These are phyloP conservation scores for Herpetomonas tarakana DNA, from an alignment of 208 protist genomes.

Conservation along the genomic window DNA sequence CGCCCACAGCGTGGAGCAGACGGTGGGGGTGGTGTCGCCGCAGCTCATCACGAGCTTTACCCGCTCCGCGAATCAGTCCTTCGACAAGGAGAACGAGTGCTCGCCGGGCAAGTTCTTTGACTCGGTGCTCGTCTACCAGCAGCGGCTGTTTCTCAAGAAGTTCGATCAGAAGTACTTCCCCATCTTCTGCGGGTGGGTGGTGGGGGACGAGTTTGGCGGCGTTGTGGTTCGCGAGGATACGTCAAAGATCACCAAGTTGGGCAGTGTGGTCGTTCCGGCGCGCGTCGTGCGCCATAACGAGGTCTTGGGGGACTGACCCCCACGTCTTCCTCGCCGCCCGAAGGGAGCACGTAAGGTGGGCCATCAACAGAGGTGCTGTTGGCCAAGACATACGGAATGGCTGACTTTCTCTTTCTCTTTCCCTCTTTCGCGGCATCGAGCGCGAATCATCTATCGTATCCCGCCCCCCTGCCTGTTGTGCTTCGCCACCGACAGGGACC, in stretches of 20 bases:
- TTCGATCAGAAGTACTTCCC: slow-evolving; percentile 75
- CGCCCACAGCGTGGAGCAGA: slow-evolving; percentile 21
- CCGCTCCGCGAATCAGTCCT: slow-evolving; percentile 19
- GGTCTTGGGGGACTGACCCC: neutral
- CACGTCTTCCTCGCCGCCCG: too few species aligned
- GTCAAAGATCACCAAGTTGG: slow-evolving; percentile 74
- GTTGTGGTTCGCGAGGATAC: slow-evolving; percentile 77
- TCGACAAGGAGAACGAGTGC: slow-evolving; percentile 52
- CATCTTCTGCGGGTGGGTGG: slow-evolving; percentile 80
- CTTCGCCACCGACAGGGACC: too few species aligned
- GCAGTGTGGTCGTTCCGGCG: slow-evolving; percentile 53
- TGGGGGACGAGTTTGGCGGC: slow-evolving; percentile 63
- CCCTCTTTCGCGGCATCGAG: too few species aligned
- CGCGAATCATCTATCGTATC: neutral
- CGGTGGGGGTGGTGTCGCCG: slow-evolving; percentile 5
- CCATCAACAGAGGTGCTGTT: too few species aligned
- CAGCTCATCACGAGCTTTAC: slow-evolving; percentile 11
- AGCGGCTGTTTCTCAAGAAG: slow-evolving; percentile 60
- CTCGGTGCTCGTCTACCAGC: slow-evolving; percentile 65
- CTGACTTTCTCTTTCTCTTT: too few species aligned
- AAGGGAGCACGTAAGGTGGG: too few species aligned
- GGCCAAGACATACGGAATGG: too few species aligned
- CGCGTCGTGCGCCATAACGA: slow-evolving; percentile 50
- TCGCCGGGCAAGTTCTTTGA: slow-evolving; percentile 61
- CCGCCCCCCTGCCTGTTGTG: too few species aligned